Base-by-base conservation (phyloP, 2,329 filamentous ascomycete genomes). In the Fusarium equiseti region DNA sequence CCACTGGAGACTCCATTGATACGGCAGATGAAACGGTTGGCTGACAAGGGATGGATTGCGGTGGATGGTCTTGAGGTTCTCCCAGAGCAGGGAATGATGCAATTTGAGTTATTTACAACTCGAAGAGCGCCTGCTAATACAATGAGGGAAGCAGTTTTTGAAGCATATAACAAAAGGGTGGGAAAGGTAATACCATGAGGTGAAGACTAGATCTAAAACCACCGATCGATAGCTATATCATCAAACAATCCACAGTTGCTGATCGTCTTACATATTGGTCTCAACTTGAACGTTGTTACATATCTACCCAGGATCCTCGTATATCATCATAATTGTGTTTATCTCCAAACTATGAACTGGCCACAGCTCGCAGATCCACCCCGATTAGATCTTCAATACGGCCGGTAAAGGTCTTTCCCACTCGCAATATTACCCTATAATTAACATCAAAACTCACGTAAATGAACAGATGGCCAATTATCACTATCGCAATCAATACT, bases 31-130 rank as follows among this genome's bases (percentile, higher is more conserved):
- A 40, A 38, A 6, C 24, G 10, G 0, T 4, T 57, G 6, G 3
- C 43, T 6, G 61, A 64, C 0, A 63, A 42, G 11, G 59, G 59
- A 1, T 64, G 61, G 61, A 64, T 64, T 16, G 16, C 61, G 0
- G 61, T 64, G 4, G 59, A 64, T 27, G 61, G 59, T 13, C 59
- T 64, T 3, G 43, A 64, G 8, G 61, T 64, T 1, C 18, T 64
- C 3, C 61, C 61, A n/a, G 61, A 64, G 3, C 59, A 64, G 8
- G 61, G 61, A 7, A 64, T 57, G 59, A 64, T 64, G 61, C 61
- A 64, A 3, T 64, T 64, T 2, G 61, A 64, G 11, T 2, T 64
- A 1, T 64, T 64, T n/a, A 64, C 61, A 22, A 64, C 59, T 2
- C 31, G 59, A 3, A 13, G 50, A 7, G 61, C 61, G 2, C 61